Evolutionary conservation across 2,329 filamentous ascomycete genomes (phyloP), one percentile per base, ranked within the genome.

Genomic region (Pyrenochaeta sp.): DNA sequence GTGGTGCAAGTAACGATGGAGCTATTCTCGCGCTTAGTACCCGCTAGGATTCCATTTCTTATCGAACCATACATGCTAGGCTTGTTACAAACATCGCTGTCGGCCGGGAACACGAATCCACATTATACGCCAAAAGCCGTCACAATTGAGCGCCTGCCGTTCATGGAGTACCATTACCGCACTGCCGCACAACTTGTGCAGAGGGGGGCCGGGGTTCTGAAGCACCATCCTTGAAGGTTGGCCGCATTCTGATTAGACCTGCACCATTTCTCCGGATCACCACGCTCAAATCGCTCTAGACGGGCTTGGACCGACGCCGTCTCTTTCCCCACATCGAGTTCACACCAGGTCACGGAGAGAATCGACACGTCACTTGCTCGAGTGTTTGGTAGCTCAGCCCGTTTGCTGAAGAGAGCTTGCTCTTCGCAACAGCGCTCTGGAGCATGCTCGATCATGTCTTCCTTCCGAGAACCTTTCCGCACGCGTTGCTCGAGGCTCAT

Each of bases 171-270:
- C 40, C 23, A 29, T 14, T 23, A 38, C 43, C 20, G 27, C 40
- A 36, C 38, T 38, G 43, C 44, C 38, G 47, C 44, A 50, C 43
- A 39, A 43, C 28, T 30, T 19, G 48, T 37, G 29, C 18, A 44
- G 41, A 48, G 42, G 47, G 56, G 56, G 56, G 39, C 56, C 56
- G 50, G 56, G 56, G 56, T 51, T 31, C 30, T 22, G 44, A 44
- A 32, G 34, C 15, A 18, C 30, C 22, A 51, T 52, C 50, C 50
- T 39, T 47, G 50, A 13, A 24, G n/a, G 14, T 29, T 39, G 41
- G 18, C 27, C 19, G 41, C 40, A 32, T 34, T 24, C 15, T 44
- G 30, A 19, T 38, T 57, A 53, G 41, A 35, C 29, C 32, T 36
- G 36, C 43, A 54, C 45, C 48, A 55, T 28, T 49, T 44, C 14